These are phyloP conservation scores for Tremellales sp. DNA, from an alignment of 1,284 basidiomycete species.

Conservation along the genomic window DNA sequence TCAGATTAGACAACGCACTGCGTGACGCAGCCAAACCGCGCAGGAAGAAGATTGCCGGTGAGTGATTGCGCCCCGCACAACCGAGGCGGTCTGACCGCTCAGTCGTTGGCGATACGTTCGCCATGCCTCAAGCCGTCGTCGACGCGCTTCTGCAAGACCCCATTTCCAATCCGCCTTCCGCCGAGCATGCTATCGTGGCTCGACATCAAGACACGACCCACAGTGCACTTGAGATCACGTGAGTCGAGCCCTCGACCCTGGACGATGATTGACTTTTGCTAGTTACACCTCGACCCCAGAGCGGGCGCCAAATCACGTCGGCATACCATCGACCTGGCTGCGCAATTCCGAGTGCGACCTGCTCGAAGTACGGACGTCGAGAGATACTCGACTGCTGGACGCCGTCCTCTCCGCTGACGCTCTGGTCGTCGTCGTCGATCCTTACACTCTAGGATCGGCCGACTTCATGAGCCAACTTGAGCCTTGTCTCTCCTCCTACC, in stretches of 20 bases:
- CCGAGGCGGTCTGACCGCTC: no score
- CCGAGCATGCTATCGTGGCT: slow-evolving; percentile 19
- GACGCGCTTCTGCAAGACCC: slow-evolving; percentile 42
- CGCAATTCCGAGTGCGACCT: no score
- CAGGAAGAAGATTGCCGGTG: slow-evolving; percentile 30
- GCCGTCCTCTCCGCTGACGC: no score
- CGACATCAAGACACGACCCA: slow-evolving; percentile 14
- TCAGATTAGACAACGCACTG: slow-evolving; percentile 16
- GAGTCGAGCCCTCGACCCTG: no score
- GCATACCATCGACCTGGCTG: no score
- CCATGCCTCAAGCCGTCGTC: slow-evolving; percentile 34
- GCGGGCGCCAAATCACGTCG: no score
- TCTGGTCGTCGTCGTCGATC: neutral
- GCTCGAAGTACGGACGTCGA: no score
- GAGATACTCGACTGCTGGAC: no score
- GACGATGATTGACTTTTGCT: no score
- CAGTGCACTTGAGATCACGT: no score
- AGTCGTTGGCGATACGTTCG: slow-evolving; percentile 38
- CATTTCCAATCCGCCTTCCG: slow-evolving; percentile 22
- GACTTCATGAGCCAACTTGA: neutral
- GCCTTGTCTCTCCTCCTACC: neutral
- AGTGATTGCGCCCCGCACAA: neutral
- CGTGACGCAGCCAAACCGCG: slow-evolving; percentile 14
- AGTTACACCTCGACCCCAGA: no score
- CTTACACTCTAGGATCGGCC: neutral